phyloP scores from a whole-genome alignment of 2,329 filamentous ascomycete genomes.

The Pleurostoma richardsiae region DNA sequence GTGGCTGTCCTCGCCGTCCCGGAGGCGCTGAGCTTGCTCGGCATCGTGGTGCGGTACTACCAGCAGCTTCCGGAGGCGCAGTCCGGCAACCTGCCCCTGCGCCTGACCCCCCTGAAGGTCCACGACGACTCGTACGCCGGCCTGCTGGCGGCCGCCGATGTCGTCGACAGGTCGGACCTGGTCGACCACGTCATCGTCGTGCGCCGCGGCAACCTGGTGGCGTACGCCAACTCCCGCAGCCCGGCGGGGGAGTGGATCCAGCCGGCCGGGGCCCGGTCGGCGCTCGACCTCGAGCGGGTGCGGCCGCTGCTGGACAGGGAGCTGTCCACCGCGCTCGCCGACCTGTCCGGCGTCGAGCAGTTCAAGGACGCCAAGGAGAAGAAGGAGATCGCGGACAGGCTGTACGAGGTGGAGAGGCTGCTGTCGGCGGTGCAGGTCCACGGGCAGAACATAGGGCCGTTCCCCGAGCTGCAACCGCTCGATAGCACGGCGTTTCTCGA shows the following conservation, averaged over 20 bases:
- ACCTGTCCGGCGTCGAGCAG: conserved; percentile 2
- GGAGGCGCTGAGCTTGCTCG: conserved; percentile 32
- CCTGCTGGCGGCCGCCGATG: conserved; percentile 27
- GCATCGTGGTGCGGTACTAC: conserved; percentile 34
- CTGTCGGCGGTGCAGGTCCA: neutral
- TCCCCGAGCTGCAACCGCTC: neutral
- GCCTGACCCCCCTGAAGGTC: conserved; percentile 36
- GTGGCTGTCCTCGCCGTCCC: conserved; percentile 38
- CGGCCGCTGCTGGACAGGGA: conserved; percentile 7
- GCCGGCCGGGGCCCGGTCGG: conserved; percentile 3
- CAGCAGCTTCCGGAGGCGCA: conserved; percentile 26
- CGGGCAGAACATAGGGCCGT: neutral
- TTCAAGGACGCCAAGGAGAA: conserved; percentile 1
- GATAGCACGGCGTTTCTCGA: conserved; percentile 3
- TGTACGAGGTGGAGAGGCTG: neutral
- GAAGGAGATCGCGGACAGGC: neutral
- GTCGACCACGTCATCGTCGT: conserved; percentile 32
- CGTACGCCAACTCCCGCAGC: conserved; percentile 12
- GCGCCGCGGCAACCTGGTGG: conserved; percentile 29
- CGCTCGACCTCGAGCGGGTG: conserved; percentile 11
- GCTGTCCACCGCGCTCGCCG: conserved; percentile 1
- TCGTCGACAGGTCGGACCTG: conserved; percentile 23
- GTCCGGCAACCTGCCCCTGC: conserved; percentile 26
- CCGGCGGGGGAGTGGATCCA: neutral
- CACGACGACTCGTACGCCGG: conserved; percentile 40